Conservation (phyloP, 441 rosid species). For the Brassica hybrid region DNA sequence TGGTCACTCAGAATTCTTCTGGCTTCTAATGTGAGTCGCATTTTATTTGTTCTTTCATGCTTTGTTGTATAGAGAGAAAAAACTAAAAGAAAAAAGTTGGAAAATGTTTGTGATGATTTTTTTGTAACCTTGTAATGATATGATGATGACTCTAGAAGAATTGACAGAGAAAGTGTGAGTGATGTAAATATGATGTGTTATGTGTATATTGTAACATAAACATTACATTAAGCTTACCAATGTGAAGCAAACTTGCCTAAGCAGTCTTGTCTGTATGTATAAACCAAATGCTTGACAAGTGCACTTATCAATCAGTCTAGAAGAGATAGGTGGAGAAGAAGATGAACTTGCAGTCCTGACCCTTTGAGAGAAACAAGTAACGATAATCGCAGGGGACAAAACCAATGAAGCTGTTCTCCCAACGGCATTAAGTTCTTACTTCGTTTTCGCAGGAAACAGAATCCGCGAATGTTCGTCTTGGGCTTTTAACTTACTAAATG, state of each 20-base stretch:
- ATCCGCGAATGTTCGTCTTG: background rate
- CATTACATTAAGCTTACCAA: background rate
- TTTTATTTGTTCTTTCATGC: slow-evolving; percentile 11
- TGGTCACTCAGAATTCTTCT: slow-evolving; percentile 39
- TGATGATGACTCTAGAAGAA: background rate
- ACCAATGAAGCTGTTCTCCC: background rate
- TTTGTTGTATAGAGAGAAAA: slow-evolving; percentile 25
- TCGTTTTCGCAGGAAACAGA: background rate
- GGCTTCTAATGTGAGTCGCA: slow-evolving; percentile 29
- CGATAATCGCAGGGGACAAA: slow-evolving; percentile 13
- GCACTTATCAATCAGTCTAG: slow-evolving; percentile 76
- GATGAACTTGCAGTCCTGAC: slow-evolving; percentile 14
- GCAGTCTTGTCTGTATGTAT: background rate
- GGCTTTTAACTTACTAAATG: background rate
- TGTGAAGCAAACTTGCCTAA: background rate
- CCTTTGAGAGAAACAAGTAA: slow-evolving; percentile 14
- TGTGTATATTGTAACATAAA: slow-evolving; percentile 7
- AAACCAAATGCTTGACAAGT: slow-evolving; percentile 67
- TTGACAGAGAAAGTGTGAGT: background rate
- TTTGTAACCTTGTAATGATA: slow-evolving; percentile 30
- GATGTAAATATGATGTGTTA: background rate
- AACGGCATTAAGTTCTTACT: slow-evolving; percentile 4
- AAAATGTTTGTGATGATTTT: slow-evolving; percentile 14
- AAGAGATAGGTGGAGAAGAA: background rate
- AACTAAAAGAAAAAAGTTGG: background rate